These are phyloP conservation scores for Boletales sp. DNA, from an alignment of 768 basidiomycete species.

Conservation along the genomic window DNA sequence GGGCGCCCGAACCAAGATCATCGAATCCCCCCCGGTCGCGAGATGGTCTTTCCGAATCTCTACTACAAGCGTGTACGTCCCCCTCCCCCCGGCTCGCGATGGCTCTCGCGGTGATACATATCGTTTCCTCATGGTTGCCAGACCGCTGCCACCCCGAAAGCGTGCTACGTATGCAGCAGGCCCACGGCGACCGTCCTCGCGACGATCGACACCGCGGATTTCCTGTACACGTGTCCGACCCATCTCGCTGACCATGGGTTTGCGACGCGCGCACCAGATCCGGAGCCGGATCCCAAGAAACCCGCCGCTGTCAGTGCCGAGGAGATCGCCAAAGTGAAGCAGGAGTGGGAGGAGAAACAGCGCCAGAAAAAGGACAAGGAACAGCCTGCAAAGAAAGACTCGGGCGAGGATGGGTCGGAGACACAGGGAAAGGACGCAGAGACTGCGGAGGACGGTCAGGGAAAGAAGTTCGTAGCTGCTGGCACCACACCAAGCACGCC, in stretches of 20 bases:
- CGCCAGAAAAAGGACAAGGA: conserved; percentile 38
- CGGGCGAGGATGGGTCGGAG: conserved; percentile 33
- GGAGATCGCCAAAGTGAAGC: conserved; percentile 74
- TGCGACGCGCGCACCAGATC: conserved; percentile 48
- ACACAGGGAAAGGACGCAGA: conserved; percentile 1
- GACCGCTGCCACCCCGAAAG: conserved; percentile 74
- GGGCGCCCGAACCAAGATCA: too few species aligned
- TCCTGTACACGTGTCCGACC: conserved; percentile 77
- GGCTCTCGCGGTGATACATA: background rate
- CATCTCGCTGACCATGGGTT: conserved; percentile 83
- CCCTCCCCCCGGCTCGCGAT: background rate
- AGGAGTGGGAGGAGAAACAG: conserved; percentile 77
- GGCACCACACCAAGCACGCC: conserved; percentile 21
- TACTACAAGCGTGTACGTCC: conserved; percentile 84
- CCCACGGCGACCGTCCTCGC: conserved; percentile 83
- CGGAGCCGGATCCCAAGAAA: conserved; percentile 35
- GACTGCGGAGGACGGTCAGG: conserved; percentile 18
- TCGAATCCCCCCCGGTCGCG: too few species aligned
- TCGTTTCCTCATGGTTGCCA: conserved; percentile 33
- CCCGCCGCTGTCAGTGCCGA: conserved; percentile 45
- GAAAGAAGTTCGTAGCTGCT: conserved; percentile 18
- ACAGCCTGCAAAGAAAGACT: conserved; percentile 3
- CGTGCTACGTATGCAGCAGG: conserved; percentile 77
- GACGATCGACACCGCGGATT: conserved; percentile 79
- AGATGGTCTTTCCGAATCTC: conserved; percentile 79